phyloP scores from a whole-genome alignment of 177 flowering plant species.

The Tripterygium wilfordii region DNA sequence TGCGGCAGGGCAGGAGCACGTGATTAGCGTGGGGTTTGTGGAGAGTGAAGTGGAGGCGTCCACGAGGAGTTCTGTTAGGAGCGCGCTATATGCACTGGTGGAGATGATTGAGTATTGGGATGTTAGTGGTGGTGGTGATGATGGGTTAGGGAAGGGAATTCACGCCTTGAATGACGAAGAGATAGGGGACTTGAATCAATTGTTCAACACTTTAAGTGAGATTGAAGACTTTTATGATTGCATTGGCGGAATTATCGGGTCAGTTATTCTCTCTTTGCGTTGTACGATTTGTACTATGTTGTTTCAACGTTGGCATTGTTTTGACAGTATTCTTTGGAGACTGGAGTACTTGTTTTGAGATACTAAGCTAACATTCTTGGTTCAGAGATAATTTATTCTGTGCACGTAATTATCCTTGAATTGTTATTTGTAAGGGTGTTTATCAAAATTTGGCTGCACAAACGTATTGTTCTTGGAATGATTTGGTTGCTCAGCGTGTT shows the following conservation, averaged over 20 bases:
- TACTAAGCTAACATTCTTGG: too few relatives aligned
- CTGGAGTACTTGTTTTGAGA: too few relatives aligned
- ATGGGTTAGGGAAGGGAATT: conserved; percentile 9
- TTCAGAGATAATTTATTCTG: too few relatives aligned
- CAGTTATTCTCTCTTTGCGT: conserved; percentile 8
- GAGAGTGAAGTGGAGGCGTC: conserved; percentile 24
- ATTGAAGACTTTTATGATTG: conserved; percentile 80
- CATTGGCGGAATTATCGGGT: conserved; percentile 97
- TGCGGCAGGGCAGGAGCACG: conserved; percentile 90
- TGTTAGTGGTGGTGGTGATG: conserved; percentile 17
- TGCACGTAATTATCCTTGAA: too few relatives aligned
- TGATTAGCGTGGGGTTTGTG: conserved; percentile 23
- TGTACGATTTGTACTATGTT: too few relatives aligned
- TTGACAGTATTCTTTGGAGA: too few relatives aligned
- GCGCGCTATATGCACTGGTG: conserved; percentile 55
- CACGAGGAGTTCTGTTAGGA: conserved; percentile 42
- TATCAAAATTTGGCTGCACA: too few relatives aligned
- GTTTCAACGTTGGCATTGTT: too few relatives aligned
- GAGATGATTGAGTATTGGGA: conserved; percentile 73
- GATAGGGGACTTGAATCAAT: conserved; percentile 35
- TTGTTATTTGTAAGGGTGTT: too few relatives aligned
- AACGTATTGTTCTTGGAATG: too few relatives aligned
- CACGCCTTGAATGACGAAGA: conserved; percentile 22
- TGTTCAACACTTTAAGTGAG: conserved; percentile 51
- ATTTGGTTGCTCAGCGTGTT: too few relatives aligned